Conservation (phyloP, 2,329 filamentous ascomycete species). For the Stemphylium beticola region DNA sequence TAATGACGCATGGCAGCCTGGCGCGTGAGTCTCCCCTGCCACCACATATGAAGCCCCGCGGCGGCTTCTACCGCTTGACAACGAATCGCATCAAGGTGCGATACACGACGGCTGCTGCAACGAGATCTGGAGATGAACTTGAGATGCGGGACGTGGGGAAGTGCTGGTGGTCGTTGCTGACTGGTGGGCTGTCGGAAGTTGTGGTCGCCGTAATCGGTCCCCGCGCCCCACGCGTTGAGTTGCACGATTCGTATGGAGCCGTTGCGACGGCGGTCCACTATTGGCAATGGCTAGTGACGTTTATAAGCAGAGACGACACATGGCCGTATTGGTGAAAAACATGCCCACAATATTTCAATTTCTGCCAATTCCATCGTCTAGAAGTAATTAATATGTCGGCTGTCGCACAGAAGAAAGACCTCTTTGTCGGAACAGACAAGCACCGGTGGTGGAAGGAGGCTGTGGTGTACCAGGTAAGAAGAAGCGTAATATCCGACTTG, state of each 20-base stretch:
- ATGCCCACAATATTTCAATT: not conserved
- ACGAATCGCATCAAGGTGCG: not conserved
- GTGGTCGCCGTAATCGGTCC: not conserved
- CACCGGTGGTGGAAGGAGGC: slow-evolving; percentile 66
- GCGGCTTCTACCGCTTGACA: too few relatives aligned
- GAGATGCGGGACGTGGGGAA: not conserved
- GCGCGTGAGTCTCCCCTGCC: slow-evolving; percentile 1
- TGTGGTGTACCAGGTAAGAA: slow-evolving; percentile 60
- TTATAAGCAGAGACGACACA: not conserved
- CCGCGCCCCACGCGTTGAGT: slow-evolving; percentile 6
- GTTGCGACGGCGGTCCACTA: slow-evolving; percentile 1
- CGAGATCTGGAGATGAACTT: not conserved
- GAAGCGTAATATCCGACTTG: not conserved
- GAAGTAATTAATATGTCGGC: slow-evolving; percentile 5
- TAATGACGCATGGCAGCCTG: slow-evolving; percentile 7
- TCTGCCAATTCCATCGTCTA: not conserved
- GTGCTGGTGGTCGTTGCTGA: not conserved
- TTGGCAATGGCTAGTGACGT: slow-evolving; percentile 9
- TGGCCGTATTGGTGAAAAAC: not conserved
- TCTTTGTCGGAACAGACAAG: slow-evolving; percentile 43
- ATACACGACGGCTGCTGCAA: not conserved
- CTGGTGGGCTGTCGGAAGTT: slow-evolving; percentile 7
- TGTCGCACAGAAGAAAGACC: slow-evolving; percentile 21
- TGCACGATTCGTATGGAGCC: slow-evolving; percentile 3
- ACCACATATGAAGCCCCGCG: not conserved